Evolutionary conservation across 768 basidiomycete species (phyloP), one percentile per base, ranked within the genome.

Genomic region (Lentinula lateritia): DNA sequence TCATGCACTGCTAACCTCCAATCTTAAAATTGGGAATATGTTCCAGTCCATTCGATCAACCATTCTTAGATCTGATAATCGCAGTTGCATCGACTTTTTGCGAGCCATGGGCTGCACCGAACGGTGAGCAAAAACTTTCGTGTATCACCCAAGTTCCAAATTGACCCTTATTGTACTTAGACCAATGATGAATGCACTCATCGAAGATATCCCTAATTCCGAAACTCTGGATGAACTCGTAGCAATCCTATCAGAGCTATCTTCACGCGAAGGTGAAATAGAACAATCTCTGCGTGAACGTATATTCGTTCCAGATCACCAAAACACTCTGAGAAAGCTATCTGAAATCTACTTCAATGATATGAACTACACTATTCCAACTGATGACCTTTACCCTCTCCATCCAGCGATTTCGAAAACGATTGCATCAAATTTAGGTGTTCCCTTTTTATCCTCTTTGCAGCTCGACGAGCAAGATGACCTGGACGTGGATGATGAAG

Each of bases 271-370:
- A 6, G 39, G 64, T 3, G 28, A 28, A 28, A 28, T 28, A 28
- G 1, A 64, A 63, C 2, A 61, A 75, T 16, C 61, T 64, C 0
- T 73, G 34, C 72, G 68, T 7, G 63, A 59, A 6, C 64, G 61
- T 36, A 58, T 81, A 8, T 61, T 78, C 7, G 68, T 80, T 23
- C 80, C 79, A 1, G 76, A 77, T 55, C 64, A 12, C 4, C 58
- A 61, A 3, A 57, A 61, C 28, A 57, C 34, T 1, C 69, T 79
- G 12, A 75, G 69, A 0, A 71, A 73, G 0, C 62, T 72, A 5
- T 20, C 55, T 0, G 63, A 71, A 3, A 66, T 78, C 18, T 71
- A 68, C 50, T 81, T 68, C 70, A 80, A 82, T 54, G 79, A 82
- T 54, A 68, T 5, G 66, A 71, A 5, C 20, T 36, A 6, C 20